Percentiles rank a stretch among this genome's conserved stretches.
phyloP scores from a whole-genome alignment of 805 yeast species.

The Candida sanyiensis region DNA sequence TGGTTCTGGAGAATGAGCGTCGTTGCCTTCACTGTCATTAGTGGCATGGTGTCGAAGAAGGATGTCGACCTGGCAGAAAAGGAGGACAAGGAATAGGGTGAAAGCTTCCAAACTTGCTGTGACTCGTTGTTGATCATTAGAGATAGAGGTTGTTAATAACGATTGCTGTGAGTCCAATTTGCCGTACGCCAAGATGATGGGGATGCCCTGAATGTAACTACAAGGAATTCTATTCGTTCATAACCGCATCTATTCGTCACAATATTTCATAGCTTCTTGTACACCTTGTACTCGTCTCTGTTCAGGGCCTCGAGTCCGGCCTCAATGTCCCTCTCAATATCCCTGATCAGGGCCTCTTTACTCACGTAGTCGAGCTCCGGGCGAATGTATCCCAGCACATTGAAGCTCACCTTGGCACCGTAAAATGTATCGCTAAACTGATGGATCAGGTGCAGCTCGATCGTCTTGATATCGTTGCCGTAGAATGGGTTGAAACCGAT shows the following conservation, averaged over 20 bases:
- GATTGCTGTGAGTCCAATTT: too few species aligned
- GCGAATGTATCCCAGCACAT: constrained; percentile 81
- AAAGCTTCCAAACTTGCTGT: too few species aligned
- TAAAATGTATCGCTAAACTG: constrained; percentile 64
- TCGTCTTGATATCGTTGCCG: constrained; percentile 72
- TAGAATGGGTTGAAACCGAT: constrained; percentile 95
- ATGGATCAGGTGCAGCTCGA: constrained; percentile 83
- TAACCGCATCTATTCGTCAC: too few species aligned
- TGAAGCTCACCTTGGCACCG: constrained; percentile 69
- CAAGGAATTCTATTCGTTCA: too few species aligned
- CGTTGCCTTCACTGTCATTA: constrained; percentile 47
- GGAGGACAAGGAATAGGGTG: too few species aligned
- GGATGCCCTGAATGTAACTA: too few species aligned
- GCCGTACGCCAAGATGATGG: too few species aligned
- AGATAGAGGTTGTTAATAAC: not conserved
- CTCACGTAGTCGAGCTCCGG: constrained; percentile 87
- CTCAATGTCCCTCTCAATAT: constrained; percentile 73
- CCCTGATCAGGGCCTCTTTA: constrained; percentile 73
- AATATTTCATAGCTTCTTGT: constrained; percentile 22
- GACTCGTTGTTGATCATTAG: too few species aligned
- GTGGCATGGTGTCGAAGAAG: constrained; percentile 25
- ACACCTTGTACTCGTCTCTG: constrained; percentile 35
- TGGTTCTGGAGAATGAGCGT: constrained; percentile 80
- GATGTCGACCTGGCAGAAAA: constrained; percentile 14
- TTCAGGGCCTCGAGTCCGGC: constrained; percentile 51